Evolutionary conservation across 306 rosid genomes (phyloP), one percentile per base, ranked within the genome.

Genomic region (Crataegus laevigata): DNA sequence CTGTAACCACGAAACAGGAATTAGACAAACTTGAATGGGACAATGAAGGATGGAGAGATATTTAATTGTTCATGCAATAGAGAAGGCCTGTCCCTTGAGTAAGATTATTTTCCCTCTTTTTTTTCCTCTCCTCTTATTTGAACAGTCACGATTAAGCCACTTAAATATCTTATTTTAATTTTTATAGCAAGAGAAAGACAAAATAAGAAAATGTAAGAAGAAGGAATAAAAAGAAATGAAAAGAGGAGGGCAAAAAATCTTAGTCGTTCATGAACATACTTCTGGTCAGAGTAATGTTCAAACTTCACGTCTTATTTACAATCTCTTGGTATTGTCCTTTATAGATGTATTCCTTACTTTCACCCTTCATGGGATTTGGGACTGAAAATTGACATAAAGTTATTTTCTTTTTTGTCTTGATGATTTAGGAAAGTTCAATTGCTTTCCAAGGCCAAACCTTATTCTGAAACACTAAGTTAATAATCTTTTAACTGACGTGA

Each of bases 241-340:
- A n/a, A n/a, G n/a, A n/a, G n/a, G n/a, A n/a, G n/a, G n/a, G n/a
- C n/a, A n/a, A n/a, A n/a, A n/a, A n/a, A n/a, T n/a, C n/a, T n/a
- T n/a, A n/a, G n/a, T n/a, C n/a, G n/a, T n/a, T 32, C 64, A 85
- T 4, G 79, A 59, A 10, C 67, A 66, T 22, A 52, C 34, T 80
- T 71, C 73, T 55, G 60, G 43, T 79, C 81, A 65, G 13, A 52
- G 85, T 90, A 82, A 77, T 68, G 75, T 80, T 85, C 75, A 66
- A 63, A 50, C 78, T 76, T 42, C 50, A 60, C 58, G 28, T 66
- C 72, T 5, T 30, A 5, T 63, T 63, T 63, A 17, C 68, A 30
- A 21, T 63, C 19, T 22, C 66, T 61, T 61, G 36, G 66, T 28
- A 61, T 14, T 17, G 3, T 61, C 29, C 17, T 25, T 24, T 19